phyloP scores from a whole-genome alignment of 805 yeast genomes.

The Saturnispora zaruensis region DNA sequence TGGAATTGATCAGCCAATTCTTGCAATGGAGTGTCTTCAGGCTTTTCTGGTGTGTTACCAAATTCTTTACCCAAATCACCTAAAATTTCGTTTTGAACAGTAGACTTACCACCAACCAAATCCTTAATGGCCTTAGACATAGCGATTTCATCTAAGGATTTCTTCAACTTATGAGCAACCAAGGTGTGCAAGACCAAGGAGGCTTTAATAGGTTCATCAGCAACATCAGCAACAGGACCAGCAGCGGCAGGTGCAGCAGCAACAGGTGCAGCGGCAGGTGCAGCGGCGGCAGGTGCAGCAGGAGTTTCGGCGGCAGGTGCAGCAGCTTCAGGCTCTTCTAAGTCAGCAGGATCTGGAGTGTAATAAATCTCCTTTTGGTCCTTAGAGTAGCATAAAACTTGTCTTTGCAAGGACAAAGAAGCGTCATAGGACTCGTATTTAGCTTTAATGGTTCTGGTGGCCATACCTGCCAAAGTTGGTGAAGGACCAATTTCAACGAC shows the following conservation, averaged over 20 bases:
- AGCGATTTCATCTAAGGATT: slow-evolving; percentile 76
- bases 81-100: slow-evolving; percentile 95
- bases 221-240: slow-evolving; percentile 75
- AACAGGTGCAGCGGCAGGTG: slow-evolving; percentile 51
- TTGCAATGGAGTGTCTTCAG: slow-evolving; percentile 94
- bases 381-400: slow-evolving; percentile 89
- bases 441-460: slow-evolving; percentile 87
- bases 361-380: slow-evolving; percentile 95
- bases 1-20: slow-evolving; percentile 95
- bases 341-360: slow-evolving; percentile 69
- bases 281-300: slow-evolving; percentile 45
- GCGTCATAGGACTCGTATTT: slow-evolving; percentile 98
- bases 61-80: slow-evolving; percentile 99
- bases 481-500: slow-evolving; percentile 99
- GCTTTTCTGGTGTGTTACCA: slow-evolving; percentile 96
- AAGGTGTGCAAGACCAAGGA: slow-evolving; percentile 72
- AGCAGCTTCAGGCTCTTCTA: slow-evolving; percentile 30
- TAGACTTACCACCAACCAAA: slow-evolving; percentile 96
- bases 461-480: slow-evolving; percentile 98
- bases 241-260: slow-evolving; percentile 61
- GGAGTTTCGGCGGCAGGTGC: slow-evolving; percentile 25
- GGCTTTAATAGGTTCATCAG: slow-evolving; percentile 89
- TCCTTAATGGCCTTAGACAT: slow-evolving; percentile 92
- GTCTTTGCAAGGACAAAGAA: slow-evolving; percentile 87
- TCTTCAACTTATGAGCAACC: slow-evolving; percentile 94